Percentiles rank a stretch among this genome's conserved stretches.
These are phyloP conservation scores for Starmerella roubikii DNA, from an alignment of 805 yeast species.

Conservation along the genomic window DNA sequence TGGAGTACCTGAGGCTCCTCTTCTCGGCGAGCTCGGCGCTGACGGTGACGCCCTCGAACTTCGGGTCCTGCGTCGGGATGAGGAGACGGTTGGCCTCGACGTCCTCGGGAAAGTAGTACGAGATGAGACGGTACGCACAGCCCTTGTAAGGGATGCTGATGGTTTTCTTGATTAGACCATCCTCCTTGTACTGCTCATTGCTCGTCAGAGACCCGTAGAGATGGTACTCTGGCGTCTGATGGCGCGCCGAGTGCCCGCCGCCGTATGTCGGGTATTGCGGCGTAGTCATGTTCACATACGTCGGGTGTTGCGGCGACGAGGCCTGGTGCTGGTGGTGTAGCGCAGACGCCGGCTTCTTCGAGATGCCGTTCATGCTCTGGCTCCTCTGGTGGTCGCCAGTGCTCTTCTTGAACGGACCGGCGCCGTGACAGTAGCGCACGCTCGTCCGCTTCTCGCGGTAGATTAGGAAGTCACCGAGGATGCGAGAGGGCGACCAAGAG, in stretches of 20 bases:
- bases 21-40: conserved; percentile 25
- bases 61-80: conserved; percentile 43
- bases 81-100: conserved; percentile 43
- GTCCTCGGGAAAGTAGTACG: conserved; percentile 68
- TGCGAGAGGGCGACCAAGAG: conserved; percentile 84
- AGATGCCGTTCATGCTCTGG: background rate
- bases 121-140: conserved; percentile 44
- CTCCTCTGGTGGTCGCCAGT: background rate
- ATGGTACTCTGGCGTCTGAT: conserved; percentile 10
- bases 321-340: background rate
- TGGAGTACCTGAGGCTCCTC: conserved; percentile 5
- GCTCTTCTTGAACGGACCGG: background rate
- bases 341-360: background rate
- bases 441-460: conserved; percentile 53
- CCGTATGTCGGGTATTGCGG: background rate
- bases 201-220: conserved; percentile 45
- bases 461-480: conserved; percentile 69
- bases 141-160: conserved; percentile 34
- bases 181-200: conserved; percentile 50
- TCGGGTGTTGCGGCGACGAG: background rate
- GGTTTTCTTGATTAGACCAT: conserved; percentile 74
- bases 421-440: background rate
- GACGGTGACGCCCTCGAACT: conserved; percentile 35
- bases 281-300: background rate
- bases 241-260: background rate